These are phyloP conservation scores for Dictyostelium intermedium DNA, from an alignment of 78 protist species.

Conservation along the genomic window DNA sequence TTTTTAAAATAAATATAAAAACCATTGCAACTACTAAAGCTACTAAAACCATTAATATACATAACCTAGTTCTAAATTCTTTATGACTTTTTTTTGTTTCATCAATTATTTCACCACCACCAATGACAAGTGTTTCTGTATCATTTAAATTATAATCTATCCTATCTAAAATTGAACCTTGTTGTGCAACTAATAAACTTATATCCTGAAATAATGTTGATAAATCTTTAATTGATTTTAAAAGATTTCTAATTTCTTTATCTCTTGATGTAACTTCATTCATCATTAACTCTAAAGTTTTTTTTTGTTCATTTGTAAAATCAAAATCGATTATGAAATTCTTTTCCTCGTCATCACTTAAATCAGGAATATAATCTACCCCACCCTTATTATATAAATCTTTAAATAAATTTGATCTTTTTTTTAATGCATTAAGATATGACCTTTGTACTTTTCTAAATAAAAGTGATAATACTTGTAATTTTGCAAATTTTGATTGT, in stretches of 20 bases:
- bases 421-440: neutral
- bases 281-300: neutral
- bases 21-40: constrained; percentile 45
- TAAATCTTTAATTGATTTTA: constrained; percentile 23
- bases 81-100: neutral
- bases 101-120: neutral
- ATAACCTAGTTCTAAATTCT: constrained; percentile 32
- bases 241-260: constrained; percentile 16
- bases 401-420: neutral
- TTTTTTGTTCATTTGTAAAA: neutral
- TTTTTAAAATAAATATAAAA: constrained; percentile 40
- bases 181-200: constrained; percentile 5
- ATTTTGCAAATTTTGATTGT: constrained; percentile 20
- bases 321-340: neutral
- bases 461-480: constrained; percentile 15
- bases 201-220: constrained; percentile 18
- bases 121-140: neutral
- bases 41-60: constrained; percentile 46
- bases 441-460: constrained; percentile 51
- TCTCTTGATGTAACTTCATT: neutral
- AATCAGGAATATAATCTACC: neutral
- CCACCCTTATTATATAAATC: neutral
- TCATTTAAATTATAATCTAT: constrained; percentile 41
- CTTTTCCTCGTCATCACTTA: neutral
- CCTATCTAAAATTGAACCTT: constrained; percentile 39